phyloP scores from a whole-genome alignment of 169 alveolate species.

The Cryptosporidium meleagridis region DNA sequence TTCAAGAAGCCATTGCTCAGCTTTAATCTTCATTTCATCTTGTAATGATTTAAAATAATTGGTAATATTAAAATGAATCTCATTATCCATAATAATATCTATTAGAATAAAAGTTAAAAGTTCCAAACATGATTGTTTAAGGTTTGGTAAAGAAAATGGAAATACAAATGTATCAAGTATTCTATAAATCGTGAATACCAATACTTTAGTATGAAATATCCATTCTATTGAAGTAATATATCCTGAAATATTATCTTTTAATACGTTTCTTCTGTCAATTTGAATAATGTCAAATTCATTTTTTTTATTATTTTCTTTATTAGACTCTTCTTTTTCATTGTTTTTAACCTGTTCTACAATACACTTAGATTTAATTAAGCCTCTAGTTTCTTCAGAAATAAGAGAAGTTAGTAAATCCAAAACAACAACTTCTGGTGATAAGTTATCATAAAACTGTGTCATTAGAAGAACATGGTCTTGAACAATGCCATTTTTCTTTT shows the following conservation, averaged over 20 bases:
- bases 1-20: conserved; percentile 15
- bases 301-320: neutral
- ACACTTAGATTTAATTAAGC: neutral
- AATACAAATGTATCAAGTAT: conserved; percentile 45
- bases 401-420: conserved; percentile 54
- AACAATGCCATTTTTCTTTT: neutral
- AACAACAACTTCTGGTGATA: conserved; percentile 62
- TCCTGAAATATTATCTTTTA: conserved; percentile 21
- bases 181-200: conserved; percentile 6
- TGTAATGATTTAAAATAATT: neutral
- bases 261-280: conserved; percentile 26
- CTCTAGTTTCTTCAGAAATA: conserved; percentile 26
- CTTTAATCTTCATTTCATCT: conserved; percentile 16
- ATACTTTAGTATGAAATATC: conserved; percentile 1
- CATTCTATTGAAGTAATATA: conserved; percentile 36
- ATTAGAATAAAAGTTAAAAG: conserved; percentile 35
- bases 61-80: neutral
- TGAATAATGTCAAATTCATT: conserved; percentile 16
- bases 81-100: conserved; percentile 21
- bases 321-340: neutral
- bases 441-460: conserved; percentile 25
- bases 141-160: conserved; percentile 49
- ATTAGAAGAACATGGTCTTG: conserved; percentile 14
- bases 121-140: conserved; percentile 14
- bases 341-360: neutral